Evolutionary conservation across 306 rosid genomes (phyloP).

Genomic region (Citrullus colocynthis): DNA sequence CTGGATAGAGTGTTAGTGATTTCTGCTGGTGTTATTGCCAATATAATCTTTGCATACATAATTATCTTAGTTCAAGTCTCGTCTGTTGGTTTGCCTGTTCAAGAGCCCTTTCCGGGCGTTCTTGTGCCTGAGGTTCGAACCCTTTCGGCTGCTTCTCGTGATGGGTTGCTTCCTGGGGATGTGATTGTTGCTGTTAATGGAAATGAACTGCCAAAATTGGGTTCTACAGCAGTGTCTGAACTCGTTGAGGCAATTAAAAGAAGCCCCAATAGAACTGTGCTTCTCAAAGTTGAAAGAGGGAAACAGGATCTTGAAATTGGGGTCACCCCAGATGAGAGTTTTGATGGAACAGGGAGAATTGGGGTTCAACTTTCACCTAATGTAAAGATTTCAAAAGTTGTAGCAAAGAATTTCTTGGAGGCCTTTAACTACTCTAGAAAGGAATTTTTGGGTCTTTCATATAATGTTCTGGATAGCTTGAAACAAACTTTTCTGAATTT

Average conservation of each 20-base stretch:
- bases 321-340: conserved; percentile 79
- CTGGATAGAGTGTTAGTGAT: conserved; percentile 79
- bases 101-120: conserved; percentile 90
- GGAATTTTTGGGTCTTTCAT: conserved; percentile 70
- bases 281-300: conserved; percentile 66
- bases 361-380: conserved; percentile 93
- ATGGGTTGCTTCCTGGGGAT: conserved; percentile 79
- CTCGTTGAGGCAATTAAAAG: conserved; percentile 61
- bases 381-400: conserved; percentile 47
- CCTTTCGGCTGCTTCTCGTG: conserved; percentile 86
- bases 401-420: conserved; percentile 38
- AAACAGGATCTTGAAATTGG: conserved; percentile 39
- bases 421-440: conserved; percentile 45
- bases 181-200: conserved; percentile 70
- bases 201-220: conserved; percentile 46
- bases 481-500: conserved; percentile 72
- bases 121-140: conserved; percentile 71
- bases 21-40: conserved; percentile 97
- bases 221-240: conserved; percentile 55
- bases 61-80: conserved; percentile 81
- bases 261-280: conserved; percentile 57
- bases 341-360: conserved; percentile 89
- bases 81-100: conserved; percentile 84
- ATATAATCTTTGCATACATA: conserved; percentile 58
- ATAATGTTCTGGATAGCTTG: conserved; percentile 58